Base-by-base conservation (phyloP, 345 rosid species). In the Durio zibethinus region DNA sequence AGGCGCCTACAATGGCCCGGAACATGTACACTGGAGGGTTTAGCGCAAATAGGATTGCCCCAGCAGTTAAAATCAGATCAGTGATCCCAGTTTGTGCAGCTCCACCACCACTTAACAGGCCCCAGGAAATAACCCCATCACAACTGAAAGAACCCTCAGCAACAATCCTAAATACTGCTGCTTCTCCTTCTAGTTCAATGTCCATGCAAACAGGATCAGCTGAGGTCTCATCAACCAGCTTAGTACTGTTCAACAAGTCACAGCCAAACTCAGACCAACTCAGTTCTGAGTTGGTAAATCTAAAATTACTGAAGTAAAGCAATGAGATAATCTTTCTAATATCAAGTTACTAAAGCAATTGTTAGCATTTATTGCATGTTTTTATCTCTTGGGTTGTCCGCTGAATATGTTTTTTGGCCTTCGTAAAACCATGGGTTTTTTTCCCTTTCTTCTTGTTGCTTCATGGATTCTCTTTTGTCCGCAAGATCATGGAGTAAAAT, bases 31-130 rank as follows among this genome's bases (percentile, higher is more conserved):
- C 77, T 15, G 82, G 84, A 62, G 76, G 87, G 36, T 83, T 80
- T 18, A 81, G 62, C 31, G 78, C 80, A 8, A 79, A 78, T 12
- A 85, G 75, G 40, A 77, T 84, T 23, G 93, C 93, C 15, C 96
- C 93, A 47, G 91, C 93, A 38, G 93, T 91, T 77, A 89, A 87
- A 48, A 89, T 91, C 10, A 89, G 96, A 80, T 91, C 96, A 75
- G 92, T 91, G 27, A 89, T 91, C 67, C 93, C 96, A 68, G 96
- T 91, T 60, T 91, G 91, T 80, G 88, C 93, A 65, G 88, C 93
- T 62, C 92, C 92, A 52, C 90, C 87, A 35, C 52, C 85, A 47
- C 33, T 80, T 48, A 35, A 43, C 5, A 78, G 78, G 69, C 73
- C 82, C 65, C 74, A 71, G 1, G 70, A 53, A 62, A 3, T 75